A percentile compares a stretch with the other conserved stretches of the same genome.
These are phyloP conservation scores for Penicillium crystallinum DNA, from an alignment of 495 filamentous ascomycete species.

Conservation along the genomic window DNA sequence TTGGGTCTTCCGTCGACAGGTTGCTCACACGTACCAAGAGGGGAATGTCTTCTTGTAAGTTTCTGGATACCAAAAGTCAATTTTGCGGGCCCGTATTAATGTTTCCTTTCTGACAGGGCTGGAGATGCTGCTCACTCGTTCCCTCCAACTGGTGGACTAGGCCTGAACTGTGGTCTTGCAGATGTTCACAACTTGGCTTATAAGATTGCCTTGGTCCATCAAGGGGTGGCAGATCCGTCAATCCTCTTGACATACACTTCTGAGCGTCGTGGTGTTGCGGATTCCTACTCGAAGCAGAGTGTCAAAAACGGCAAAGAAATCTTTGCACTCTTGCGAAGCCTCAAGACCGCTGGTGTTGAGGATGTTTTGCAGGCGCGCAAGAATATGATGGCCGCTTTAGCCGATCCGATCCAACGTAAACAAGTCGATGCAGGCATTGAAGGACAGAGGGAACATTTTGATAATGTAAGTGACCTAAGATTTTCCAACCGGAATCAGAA, in stretches of 20 bases:
- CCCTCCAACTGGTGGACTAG: constrained; percentile 31
- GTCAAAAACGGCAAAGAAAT: constrained; percentile 30
- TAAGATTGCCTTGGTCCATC: constrained; percentile 29
- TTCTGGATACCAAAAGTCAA: neutral
- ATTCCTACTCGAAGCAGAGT: constrained; percentile 23
- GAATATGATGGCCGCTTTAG: constrained; percentile 1
- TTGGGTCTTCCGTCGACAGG: constrained; percentile 37
- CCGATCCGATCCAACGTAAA: constrained; percentile 1
- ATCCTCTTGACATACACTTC: constrained; percentile 15
- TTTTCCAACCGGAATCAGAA: neutral
- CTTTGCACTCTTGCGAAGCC: constrained; percentile 18
- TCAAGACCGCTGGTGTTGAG: constrained; percentile 17
- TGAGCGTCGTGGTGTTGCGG: constrained; percentile 23
- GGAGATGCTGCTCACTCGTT: constrained; percentile 48
- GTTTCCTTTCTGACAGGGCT: constrained; percentile 23
- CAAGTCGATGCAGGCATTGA: constrained; percentile 15
- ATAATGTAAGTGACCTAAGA: constrained; percentile 15
- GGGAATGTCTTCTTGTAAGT: constrained; percentile 36
- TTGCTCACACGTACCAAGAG: constrained; percentile 28
- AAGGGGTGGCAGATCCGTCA: constrained; percentile 1
- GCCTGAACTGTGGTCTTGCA: constrained; percentile 31
- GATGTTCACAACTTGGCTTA: constrained; percentile 34
- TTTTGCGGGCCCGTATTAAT: neutral
- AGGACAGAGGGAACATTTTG: constrained; percentile 25
- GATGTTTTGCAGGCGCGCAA: constrained; percentile 4